Evolutionary conservation across 306 rosid species (phyloP), one percentile per base, ranked within the genome.

Genomic region (Abrus precatorius): DNA sequence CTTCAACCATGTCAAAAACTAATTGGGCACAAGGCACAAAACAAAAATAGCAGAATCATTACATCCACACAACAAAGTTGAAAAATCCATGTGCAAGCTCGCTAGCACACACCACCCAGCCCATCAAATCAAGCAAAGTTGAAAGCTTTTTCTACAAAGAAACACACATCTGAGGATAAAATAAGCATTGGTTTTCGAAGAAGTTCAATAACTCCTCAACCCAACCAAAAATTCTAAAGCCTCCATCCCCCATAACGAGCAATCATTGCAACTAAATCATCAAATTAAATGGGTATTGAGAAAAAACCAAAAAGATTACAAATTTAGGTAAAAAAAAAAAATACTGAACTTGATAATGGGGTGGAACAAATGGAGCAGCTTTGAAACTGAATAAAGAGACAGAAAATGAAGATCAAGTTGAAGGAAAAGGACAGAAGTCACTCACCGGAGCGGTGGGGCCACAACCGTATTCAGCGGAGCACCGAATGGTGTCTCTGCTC

Each of bases 381-480:
- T 50, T 52, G 54, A 48, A 82, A 61, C 30, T 56, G 6, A 57
- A 49, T 33, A 55, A 34, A 1, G n/a, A 28, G 14, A 28, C 30
- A 61, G 56, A 71, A 81, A 4, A 59, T 48, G 41, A 82, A 76
- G 72, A 75, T 68, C 72, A 59, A 79, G 71, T 56, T 44, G 9
- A 45, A 78, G 10, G 9, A 68, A 63, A 76, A 62, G 30, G 47
- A 38, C 36, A 40, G 57, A 71, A 49, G 65, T 11, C 10, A 41
- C 84, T 80, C 34, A 84, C 82, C 76, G 56, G 81, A 50, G 78
- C 9, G 32, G 69, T 32, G 82, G 76, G 71, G 55, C 77, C 78
- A 84, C 79, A 36, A 62, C 87, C 82, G 85, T 68, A 47, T 80
- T 77, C 76, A 81, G 64, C 84, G 84, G 85, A 84, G 87, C 79